Conservation (phyloP, 805 yeast genomes). For the Myxozyma neglecta region DNA sequence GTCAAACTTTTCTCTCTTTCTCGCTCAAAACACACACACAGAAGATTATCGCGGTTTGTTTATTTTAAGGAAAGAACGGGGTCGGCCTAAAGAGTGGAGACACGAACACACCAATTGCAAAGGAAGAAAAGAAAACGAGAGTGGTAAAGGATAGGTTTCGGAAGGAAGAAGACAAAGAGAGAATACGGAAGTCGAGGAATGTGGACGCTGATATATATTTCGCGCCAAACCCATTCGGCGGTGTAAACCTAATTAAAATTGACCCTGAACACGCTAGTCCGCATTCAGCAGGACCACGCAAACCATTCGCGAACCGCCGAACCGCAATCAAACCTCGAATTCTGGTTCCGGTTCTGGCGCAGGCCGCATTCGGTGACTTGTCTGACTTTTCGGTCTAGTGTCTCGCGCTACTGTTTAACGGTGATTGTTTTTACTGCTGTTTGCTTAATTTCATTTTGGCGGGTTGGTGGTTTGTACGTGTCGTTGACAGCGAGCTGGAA, state of each 20-base stretch:
- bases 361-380: not conserved
- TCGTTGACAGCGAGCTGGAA: not conserved
- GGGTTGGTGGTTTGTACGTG: not conserved
- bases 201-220: slow-evolving; percentile 7
- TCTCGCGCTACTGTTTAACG: too few relatives aligned
- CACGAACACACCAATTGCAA: slow-evolving; percentile 5
- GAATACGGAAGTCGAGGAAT: slow-evolving; percentile 16
- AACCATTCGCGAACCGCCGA: not conserved
- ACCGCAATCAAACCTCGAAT: not conserved
- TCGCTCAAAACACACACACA: too few relatives aligned
- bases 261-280: not conserved
- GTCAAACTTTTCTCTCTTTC: too few relatives aligned
- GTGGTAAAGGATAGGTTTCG: not conserved
- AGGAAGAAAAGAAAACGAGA: not conserved
- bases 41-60: too few relatives aligned
- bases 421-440: too few relatives aligned
- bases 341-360: not conserved
- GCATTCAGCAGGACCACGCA: not conserved
- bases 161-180: slow-evolving; percentile 3
- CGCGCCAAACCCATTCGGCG: not conserved
- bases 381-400: too few relatives aligned
- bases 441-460: too few relatives aligned
- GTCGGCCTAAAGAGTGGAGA: slow-evolving; percentile 28
- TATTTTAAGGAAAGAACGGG: slow-evolving; percentile 6
- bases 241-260: slow-evolving; percentile 5